Base-by-base conservation (phyloP, 345 rosid species). In the Arabis alpina region DNA sequence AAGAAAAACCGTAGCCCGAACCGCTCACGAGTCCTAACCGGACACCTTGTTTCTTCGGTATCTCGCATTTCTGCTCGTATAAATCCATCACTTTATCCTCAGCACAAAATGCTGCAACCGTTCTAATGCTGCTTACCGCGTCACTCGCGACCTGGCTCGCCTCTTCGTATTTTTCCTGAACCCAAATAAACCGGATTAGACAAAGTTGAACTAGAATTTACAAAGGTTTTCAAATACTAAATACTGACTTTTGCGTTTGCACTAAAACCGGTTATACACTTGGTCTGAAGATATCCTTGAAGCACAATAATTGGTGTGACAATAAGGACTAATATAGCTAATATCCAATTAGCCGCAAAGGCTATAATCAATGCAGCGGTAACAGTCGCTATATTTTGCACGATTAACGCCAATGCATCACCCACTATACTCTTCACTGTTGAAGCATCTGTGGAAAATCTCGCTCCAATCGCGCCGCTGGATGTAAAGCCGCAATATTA, bases 361-460 rank as follows among this genome's bases (percentile, higher is more conserved):
- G 92, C 85, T 61, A 85, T 82, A 44, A 74, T 32, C 47, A 87
- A 25, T 6, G 80, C 89, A 13, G 79, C 81, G 4, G 66, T 15
- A 0, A 74, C 55, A 8, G 84, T 80, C 4, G 89, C 80, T 56
- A 76, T 41, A 67, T 73, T 83, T 64, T 80, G 84, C 13, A 83
- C 84, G 5, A 74, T 49, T 41, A 79, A 44, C 7, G 80, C 84
- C 24, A 87, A 71, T 4, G 86, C 74, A 76, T 85, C 89, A 0
- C 92, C 92, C 3, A 87, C 85, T 12, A 87, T 63, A 54, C 81
- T 49, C 1, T 80, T 80, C 14, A 87, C 76, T 5, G 79, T 58
- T 4, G 89, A 77, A 23, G 89, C 88, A 48, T 87, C 89, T 0
- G 81, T 55, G 32, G 88, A 83, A 42, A 85, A 79, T 72, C 92